Evolutionary conservation across 768 basidiomycete species (phyloP).

Genomic region (Lepiota brunneoincarnata): DNA sequence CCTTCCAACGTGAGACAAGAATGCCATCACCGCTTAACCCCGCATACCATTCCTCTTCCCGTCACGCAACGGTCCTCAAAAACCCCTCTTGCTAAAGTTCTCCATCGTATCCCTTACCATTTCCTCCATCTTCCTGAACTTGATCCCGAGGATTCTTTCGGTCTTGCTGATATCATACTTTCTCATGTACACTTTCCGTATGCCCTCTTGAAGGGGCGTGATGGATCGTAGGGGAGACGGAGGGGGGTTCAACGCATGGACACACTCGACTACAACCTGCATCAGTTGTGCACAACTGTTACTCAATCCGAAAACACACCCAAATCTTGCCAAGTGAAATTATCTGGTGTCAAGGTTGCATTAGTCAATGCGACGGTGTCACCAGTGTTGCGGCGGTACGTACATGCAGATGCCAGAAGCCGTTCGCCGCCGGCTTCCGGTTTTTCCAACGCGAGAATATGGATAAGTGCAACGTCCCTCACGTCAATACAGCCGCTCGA

Average conservation of each 20-base stretch:
- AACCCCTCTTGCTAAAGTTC: slow-evolving; percentile 18
- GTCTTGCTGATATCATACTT: slow-evolving; percentile 14
- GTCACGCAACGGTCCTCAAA: too few relatives aligned
- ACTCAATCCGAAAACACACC: slow-evolving; percentile 15
- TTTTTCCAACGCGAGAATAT: slow-evolving; percentile 47
- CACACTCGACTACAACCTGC: slow-evolving; percentile 10
- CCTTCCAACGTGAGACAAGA: too few relatives aligned
- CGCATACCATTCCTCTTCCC: too few relatives aligned
- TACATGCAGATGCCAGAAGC: slow-evolving; percentile 44
- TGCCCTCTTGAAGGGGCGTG: slow-evolving; percentile 9
- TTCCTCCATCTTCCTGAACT: slow-evolving; percentile 24
- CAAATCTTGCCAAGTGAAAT: slow-evolving; percentile 30
- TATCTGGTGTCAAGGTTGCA: slow-evolving; percentile 9
- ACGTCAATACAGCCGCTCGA: slow-evolving; percentile 41
- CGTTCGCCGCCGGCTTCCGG: slow-evolving; percentile 52
- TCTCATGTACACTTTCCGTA: too few relatives aligned
- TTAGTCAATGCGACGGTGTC: neutral
- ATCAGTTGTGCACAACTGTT: neutral
- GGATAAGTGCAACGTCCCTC: slow-evolving; percentile 53
- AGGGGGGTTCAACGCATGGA: slow-evolving; percentile 27
- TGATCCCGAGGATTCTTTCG: slow-evolving; percentile 25
- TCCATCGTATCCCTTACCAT: slow-evolving; percentile 27
- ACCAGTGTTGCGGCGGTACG: neutral
- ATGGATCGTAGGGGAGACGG: slow-evolving; percentile 19
- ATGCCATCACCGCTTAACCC: too few relatives aligned